Evolutionary conservation across 208 protist genomes (phyloP).

Genomic region (Acanthamoeba sp.): DNA sequence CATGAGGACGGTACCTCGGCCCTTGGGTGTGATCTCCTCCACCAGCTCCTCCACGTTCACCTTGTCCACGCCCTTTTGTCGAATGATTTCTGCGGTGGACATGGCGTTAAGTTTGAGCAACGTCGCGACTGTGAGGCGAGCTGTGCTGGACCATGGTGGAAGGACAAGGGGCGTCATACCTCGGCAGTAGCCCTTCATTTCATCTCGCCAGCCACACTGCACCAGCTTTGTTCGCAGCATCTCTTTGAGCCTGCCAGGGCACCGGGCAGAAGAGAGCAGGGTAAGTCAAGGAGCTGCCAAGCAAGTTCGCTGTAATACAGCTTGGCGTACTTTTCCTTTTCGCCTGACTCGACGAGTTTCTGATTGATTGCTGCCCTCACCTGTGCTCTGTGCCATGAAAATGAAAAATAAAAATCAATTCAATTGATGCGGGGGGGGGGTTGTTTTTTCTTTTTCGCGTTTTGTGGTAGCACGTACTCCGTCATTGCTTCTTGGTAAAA

Average conservation of each 20-base stretch:
- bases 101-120: background rate
- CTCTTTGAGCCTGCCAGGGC: constrained; percentile 56
- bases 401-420: background rate
- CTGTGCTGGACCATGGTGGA: too few species aligned
- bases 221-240: constrained; percentile 67
- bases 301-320: too few species aligned
- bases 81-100: constrained; percentile 8
- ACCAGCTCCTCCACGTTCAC: constrained; percentile 71
- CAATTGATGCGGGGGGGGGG: too few species aligned
- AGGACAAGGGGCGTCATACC: background rate
- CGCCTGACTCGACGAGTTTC: constrained; percentile 70
- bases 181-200: constrained; percentile 74
- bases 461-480: background rate
- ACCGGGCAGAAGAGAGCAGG: background rate
- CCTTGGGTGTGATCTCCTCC: constrained; percentile 62
- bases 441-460: too few species aligned
- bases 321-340: constrained; percentile 66
- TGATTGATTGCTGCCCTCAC: constrained; percentile 67
- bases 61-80: constrained; percentile 66
- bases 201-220: constrained; percentile 73
- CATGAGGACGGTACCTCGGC: constrained; percentile 38
- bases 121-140: background rate
- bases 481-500: background rate
- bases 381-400: background rate
- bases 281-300: background rate